Evolutionary conservation across 768 basidiomycete species (phyloP).

Genomic region (Calocybe cyanea): DNA sequence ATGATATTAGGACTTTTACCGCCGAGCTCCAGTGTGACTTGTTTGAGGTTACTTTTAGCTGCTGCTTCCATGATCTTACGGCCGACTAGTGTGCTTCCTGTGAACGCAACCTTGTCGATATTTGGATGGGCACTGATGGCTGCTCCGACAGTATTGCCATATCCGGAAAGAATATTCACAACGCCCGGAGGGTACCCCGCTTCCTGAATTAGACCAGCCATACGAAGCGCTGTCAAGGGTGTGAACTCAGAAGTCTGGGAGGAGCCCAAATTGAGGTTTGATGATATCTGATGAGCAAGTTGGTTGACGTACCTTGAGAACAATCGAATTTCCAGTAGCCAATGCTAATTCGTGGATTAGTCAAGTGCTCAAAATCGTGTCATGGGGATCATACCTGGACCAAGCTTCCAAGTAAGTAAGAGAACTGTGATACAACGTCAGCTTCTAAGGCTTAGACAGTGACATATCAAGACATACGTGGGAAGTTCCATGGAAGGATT

Average conservation of each 20-base stretch:
- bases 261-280: background rate
- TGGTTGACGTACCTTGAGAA: constrained; percentile 47
- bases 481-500: constrained; percentile 55
- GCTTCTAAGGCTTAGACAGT: background rate
- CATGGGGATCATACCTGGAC: too few species aligned
- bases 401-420: constrained; percentile 77
- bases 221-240: constrained; percentile 60
- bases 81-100: constrained; percentile 67
- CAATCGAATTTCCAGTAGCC: constrained; percentile 74
- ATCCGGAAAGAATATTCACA: constrained; percentile 73
- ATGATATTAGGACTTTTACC: constrained; percentile 66
- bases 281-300: background rate
- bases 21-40: constrained; percentile 72
- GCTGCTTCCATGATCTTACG: constrained; percentile 73
- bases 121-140: constrained; percentile 68
- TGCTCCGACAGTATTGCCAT: constrained; percentile 63
- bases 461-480: constrained; percentile 27
- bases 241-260: constrained; percentile 72
- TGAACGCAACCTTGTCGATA: constrained; percentile 57
- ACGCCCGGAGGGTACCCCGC: constrained; percentile 80
- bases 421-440: constrained; percentile 29
- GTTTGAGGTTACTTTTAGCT: constrained; percentile 73
- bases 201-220: constrained; percentile 56
- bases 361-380: too few species aligned
- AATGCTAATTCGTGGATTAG: constrained; percentile 45